These are phyloP conservation scores for Agrocybe praecox DNA, from an alignment of 768 basidiomycete genomes.

Conservation along the genomic window DNA sequence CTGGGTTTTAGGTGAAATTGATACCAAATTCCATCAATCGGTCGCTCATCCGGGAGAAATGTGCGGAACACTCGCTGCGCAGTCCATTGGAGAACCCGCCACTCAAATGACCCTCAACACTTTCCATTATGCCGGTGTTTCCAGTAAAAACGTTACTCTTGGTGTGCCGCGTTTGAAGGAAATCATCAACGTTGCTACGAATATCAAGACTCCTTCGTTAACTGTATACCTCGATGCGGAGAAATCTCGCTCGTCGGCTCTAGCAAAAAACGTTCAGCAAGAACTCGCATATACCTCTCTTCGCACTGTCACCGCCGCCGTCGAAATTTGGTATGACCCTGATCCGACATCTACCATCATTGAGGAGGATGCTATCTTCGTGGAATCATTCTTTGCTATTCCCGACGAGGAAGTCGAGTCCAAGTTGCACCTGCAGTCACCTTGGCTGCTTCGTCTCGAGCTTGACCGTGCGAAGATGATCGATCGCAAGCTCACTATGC, in stretches of 20 bases:
- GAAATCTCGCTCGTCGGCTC: conserved; percentile 55
- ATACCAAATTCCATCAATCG: conserved; percentile 94
- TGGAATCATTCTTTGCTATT: conserved; percentile 99
- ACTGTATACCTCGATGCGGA: conserved; percentile 84
- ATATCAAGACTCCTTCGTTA: conserved; percentile 98
- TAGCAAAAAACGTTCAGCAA: conserved; percentile 89
- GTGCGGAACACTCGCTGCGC: conserved; percentile 97
- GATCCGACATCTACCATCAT: conserved; percentile 91
- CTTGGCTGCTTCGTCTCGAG: conserved; percentile 96
- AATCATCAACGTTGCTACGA: conserved; percentile 98
- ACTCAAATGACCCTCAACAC: conserved; percentile 99
- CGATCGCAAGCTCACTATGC: conserved; percentile 94
- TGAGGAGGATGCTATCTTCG: conserved; percentile 94
- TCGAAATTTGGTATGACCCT: conserved; percentile 99
- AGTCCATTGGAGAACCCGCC: conserved; percentile 99
- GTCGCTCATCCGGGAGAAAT: conserved; percentile 95
- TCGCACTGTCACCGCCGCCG: conserved; percentile 90
- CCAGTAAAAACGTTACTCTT: conserved; percentile 99
- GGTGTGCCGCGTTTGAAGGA: conserved; percentile 99
- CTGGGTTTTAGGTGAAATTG: conserved; percentile 96
- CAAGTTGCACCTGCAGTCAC: conserved; percentile 90
- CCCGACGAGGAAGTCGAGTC: conserved; percentile 95
- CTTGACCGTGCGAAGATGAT: conserved; percentile 98
- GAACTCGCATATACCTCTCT: conserved; percentile 93
- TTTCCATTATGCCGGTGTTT: conserved; percentile 99